phyloP scores from a whole-genome alignment of 331 rosid genomes.

The Cydonia oblonga region DNA sequence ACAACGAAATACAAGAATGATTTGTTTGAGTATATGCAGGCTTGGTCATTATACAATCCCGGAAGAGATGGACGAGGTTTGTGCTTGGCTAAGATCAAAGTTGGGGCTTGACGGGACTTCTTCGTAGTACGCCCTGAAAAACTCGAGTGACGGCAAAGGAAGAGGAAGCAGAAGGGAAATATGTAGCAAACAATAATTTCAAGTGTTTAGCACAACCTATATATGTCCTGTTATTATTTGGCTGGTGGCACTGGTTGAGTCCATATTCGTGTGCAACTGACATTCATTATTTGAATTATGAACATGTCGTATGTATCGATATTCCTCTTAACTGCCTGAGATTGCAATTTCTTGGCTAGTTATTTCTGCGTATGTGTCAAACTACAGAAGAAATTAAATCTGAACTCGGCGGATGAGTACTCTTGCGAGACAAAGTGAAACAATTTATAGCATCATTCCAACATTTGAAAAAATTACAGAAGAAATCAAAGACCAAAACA shows the following conservation, averaged over 20 bases:
- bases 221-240: conserved; percentile 10
- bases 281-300: neutral
- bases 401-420: neutral
- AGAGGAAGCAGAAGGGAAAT: conserved; percentile 2
- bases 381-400: neutral
- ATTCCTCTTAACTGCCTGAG: neutral
- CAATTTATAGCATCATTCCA: neutral
- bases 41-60: conserved; percentile 93
- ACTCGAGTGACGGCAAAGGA: neutral
- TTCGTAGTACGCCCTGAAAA: conserved; percentile 7
- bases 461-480: neutral
- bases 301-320: neutral
- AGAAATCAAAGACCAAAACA: neutral
- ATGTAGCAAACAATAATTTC: neutral
- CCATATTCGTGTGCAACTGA: neutral
- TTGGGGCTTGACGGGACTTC: conserved; percentile 63
- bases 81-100: conserved; percentile 64
- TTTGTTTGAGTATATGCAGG: conserved; percentile 28
- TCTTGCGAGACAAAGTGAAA: neutral
- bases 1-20: neutral
- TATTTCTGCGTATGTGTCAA: neutral
- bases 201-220: neutral
- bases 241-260: conserved; percentile 1
- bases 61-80: conserved; percentile 86
- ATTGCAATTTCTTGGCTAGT: neutral